These are phyloP conservation scores for Lippia alba DNA, from an alignment of 305 asterid species.

Conservation along the genomic window DNA sequence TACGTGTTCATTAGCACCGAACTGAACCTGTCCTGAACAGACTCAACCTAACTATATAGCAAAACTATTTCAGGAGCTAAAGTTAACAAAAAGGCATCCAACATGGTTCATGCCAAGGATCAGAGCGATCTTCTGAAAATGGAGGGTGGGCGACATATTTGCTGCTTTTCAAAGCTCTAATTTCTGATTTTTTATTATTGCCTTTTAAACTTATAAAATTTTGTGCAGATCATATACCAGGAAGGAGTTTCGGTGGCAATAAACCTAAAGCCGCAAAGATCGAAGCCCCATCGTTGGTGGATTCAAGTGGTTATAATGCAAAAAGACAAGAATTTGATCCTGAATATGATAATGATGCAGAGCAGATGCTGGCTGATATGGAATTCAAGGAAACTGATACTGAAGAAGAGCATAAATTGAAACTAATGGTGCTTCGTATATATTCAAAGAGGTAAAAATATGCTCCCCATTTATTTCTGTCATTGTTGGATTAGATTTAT, in stretches of 20 bases:
- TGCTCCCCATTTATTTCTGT: slow-evolving; percentile 7
- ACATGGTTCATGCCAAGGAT: slow-evolving; percentile 57
- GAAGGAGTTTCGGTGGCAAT: slow-evolving; percentile 63
- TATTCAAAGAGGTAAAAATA: slow-evolving; percentile 65
- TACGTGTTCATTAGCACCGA: slow-evolving; percentile 17
- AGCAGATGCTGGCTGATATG: slow-evolving; percentile 75
- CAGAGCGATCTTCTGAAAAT: slow-evolving; percentile 57
- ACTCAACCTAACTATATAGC: slow-evolving; percentile 28
- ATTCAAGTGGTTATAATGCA: slow-evolving; percentile 63
- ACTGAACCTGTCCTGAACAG: neutral
- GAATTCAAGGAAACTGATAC: slow-evolving; percentile 82
- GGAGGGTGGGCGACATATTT: slow-evolving; percentile 52
- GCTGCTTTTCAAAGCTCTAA: slow-evolving; percentile 15
- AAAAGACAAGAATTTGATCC: slow-evolving; percentile 77
- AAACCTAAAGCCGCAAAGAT: slow-evolving; percentile 56
- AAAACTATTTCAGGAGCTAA: slow-evolving; percentile 53
- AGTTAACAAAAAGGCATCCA: slow-evolving; percentile 62
- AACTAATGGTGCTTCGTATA: slow-evolving; percentile 69
- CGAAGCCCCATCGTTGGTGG: slow-evolving; percentile 63
- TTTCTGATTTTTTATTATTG: slow-evolving; percentile 5
- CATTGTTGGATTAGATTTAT: neutral
- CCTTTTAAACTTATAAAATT: slow-evolving; percentile 21
- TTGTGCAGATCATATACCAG: slow-evolving; percentile 49
- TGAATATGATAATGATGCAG: slow-evolving; percentile 81
- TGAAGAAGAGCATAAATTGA: slow-evolving; percentile 71